Evolutionary conservation across 1,284 basidiomycete species (phyloP), one percentile per base, ranked within the genome.

Genomic region (Cronartium ribicola): DNA sequence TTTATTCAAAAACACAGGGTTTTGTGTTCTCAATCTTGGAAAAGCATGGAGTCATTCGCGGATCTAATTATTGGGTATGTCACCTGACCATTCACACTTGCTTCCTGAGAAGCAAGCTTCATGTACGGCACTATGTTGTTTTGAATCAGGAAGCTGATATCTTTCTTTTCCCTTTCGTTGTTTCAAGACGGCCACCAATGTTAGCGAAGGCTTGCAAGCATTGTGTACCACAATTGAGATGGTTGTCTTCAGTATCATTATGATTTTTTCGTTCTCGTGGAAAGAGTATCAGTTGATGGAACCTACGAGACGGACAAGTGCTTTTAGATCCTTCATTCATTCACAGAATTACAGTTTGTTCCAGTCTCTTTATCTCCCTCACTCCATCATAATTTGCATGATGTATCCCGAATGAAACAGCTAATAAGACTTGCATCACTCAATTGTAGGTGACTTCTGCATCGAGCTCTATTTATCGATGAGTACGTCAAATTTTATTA

Each of bases 311-410:
- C 62, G 37, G 29, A 72, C 69, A 13, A 13, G 62, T 14, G 61
- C 36, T 48, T 72, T 61, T 48, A 41, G n/a, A 8, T 72, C 69
- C 1, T 72, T 72, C 17, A n/a, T 72, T 6, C 62, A 72, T 43
- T 72, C 69, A 5, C 69, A 72, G 63, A 72, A 72, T n/a, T 72
- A 72, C 41, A 51, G 69, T 72, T 20, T 7, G 69, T 63, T 44
- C 36, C 41, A 6, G 17, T 67, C 13, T 11, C 14, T 11, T 1
- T 40, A n/a, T 64, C 8, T n/a, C 5, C 10, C 36, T 62, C n/a
- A 22, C 37, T 20, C 14, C 17, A 48, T 3, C 29, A 29, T 41
- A 4, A n/a, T n/a, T n/a, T n/a, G n/a, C n/a, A n/a, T n/a, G n/a
- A n/a, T n/a, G n/a, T n/a, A n/a, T n/a, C n/a, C n/a, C n/a, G n/a